Base-by-base conservation (phyloP, 495 filamentous ascomycete genomes). In the Lentithecium fluviatile region DNA sequence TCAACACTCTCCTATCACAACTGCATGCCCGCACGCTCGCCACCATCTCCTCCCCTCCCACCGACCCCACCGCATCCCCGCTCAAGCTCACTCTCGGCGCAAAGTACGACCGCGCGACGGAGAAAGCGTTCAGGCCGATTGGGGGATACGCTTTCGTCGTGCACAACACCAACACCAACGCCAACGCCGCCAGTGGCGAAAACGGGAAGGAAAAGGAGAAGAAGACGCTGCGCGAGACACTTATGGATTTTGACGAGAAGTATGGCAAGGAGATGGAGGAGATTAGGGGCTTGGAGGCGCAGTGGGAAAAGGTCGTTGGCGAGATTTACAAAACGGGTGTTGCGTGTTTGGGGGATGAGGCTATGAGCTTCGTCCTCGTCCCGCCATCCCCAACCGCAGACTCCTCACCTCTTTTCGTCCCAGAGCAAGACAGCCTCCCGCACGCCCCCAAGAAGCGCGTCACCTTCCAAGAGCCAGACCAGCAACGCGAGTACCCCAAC, bases 321-420 rank as follows among this genome's bases (percentile, higher is more conserved):
- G 61, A 68, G 61, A 59, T 64, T 32, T 68, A 68, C 32, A 84
- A 83, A 65, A 81, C 78, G 1, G 79, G 78, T 36, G 77, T 77
- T n/a, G 76, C 72, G 34, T 75, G 83, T 48, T 71, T 87, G 2
- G 79, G 77, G 11, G 71, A 67, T 10, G 74, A 38, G 7, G 7
- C 12, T 7, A 65, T 65, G 62, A 26, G 43, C 26, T 29, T 29
- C 4, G 1, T 60, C 15, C 36, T 65, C 11, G n/a, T 32, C 12
- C 24, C 51, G 10, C 13, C 8, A 20, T 7, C 21, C 24, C 7
- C 21, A 10, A 24, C 4, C 12, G n/a, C 10, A 13, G 8, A 13
- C 40, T 21, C 29, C 29, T 32, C 29, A 32, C 29, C 29, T 3
- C 29, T 32, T 10, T 10, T 32, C 29, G 29, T 32, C 29, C 29